Evolutionary conservation across 2,329 filamentous ascomycete species (phyloP), one percentile per base, ranked within the genome.

Genomic region (Ophiostoma pallidulum): DNA sequence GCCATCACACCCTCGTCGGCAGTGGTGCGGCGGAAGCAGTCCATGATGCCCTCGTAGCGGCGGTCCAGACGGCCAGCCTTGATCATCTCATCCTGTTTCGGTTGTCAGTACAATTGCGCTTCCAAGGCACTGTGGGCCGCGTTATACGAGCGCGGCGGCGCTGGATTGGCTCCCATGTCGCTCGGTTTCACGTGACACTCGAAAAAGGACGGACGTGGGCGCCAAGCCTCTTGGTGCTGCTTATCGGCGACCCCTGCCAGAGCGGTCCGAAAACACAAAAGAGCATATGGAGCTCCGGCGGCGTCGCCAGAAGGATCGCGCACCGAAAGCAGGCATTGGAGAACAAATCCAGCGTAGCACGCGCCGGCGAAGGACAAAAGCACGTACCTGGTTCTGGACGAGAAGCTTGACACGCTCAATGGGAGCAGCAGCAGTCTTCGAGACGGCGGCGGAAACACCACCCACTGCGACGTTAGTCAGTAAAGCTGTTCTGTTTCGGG

Each of bases 351-450:
- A 39, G 35, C 31, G 43, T 19, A 12, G 35, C 24, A 32, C 26
- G 29, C 28, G 16, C 14, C 7, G n/a, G 16, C 19, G 14, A 20
- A n/a, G 3, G 7, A 36, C 22, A 31, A 29, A 16, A 10, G 4
- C 42, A 78, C 88, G 60, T 82, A 95, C 90, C 86, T 98, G 92
- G 80, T 98, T 98, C 82, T 98, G 92, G 78, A 98, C 94, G 68
- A 98, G 87, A 69, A 98, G 92, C 90, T 98, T 98, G 77, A 98
- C 85, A 89, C 92, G 92, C 90, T 98, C 92, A 65, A 98, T 98
- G 75, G 92, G 92, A 76, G 92, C 92, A 70, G 92, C 92, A 68
- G 92, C 92, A 62, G 92, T 98, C 89, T 98, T 98, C 71, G 92
- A 98, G 84, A 98, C 90, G 74, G 92, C 92, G 74, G 92, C 92